Base-by-base conservation (phyloP, 345 rosid species). In the Geranium rotundifolium region DNA sequence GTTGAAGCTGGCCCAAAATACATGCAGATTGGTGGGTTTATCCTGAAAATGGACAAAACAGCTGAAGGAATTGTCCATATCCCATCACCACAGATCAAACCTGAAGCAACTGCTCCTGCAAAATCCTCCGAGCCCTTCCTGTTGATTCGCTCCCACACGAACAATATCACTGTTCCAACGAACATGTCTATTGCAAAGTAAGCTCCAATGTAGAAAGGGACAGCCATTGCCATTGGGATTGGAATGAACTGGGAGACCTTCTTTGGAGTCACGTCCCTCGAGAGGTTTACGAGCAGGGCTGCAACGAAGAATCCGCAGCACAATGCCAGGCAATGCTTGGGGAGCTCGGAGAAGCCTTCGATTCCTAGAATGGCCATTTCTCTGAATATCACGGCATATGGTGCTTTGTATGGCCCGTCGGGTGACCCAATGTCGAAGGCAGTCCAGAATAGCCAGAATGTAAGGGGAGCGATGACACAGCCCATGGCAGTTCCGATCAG, bases 21-120 rank as follows among this genome's bases (percentile, higher is more conserved):
- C 98, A 91, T 91, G 76, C 96, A 91, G 54, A 89, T 86, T 29
- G 98, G 98, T 0, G 96, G 98, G 62, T 85, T 80, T 70, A 91
- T 74, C 82, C 82, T 88, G 54, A 91, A 79, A 69, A 91, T 85
- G 3, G 98, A 85, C 29, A 91, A 90, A n/a, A 88, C 55, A 1
- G 98, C 96, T 0, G 96, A 86, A 8, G 98, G 96, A 56, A 91
- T 74, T 1, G 91, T 91, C 98, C 96, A 91, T 39, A 91, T 87
- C 13, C 95, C 98, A 0, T 91, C 98, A 0, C 95, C 98, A 5
- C 96, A 89, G 60, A 91, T 91, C 66, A 86, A 74, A 17, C 98
- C 98, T 0, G 96, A 91, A 16, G 98, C 95, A 65, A 91, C 90
- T 3, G 95, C 95, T 16, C 90, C 96, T 0, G 86, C 73, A 56